These are phyloP conservation scores for Apiospora rasikravindrae DNA, from an alignment of 2,329 filamentous ascomycete genomes.

Conservation along the genomic window DNA sequence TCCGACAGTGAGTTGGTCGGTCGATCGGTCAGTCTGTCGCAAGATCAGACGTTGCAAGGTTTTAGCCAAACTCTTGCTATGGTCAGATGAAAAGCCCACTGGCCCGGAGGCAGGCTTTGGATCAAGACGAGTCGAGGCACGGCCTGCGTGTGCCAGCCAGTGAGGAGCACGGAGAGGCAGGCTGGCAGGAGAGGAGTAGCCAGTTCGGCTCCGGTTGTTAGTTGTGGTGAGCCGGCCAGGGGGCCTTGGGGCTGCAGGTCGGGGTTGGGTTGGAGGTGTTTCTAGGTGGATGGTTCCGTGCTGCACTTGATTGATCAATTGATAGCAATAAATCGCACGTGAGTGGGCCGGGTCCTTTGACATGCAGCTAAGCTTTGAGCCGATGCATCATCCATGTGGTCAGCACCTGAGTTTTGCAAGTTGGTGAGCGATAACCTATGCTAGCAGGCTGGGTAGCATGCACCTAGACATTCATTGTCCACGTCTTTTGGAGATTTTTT, in stretches of 20 bases:
- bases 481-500: neutral
- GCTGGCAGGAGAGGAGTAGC: neutral
- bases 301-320: neutral
- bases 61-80: neutral
- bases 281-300: neutral
- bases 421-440: too few species aligned
- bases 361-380: neutral
- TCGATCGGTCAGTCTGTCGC: neutral
- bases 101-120: neutral
- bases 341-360: neutral
- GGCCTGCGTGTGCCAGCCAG: neutral
- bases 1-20: neutral
- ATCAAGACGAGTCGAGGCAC: neutral
- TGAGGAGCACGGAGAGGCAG: neutral
- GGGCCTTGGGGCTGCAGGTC: neutral
- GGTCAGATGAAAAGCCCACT: neutral
- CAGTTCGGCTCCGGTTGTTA: neutral
- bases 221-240: neutral
- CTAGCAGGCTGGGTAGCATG: neutral
- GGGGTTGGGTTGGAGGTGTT: neutral
- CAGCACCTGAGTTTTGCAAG: neutral
- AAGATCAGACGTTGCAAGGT: neutral
- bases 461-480: neutral
- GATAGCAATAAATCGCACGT: neutral
- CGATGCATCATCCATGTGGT: neutral